A percentile compares a stretch with the other conserved stretches of the same genome.
Conservation (phyloP, 2,329 filamentous ascomycete species). For the Colletotrichum acutatum region DNA sequence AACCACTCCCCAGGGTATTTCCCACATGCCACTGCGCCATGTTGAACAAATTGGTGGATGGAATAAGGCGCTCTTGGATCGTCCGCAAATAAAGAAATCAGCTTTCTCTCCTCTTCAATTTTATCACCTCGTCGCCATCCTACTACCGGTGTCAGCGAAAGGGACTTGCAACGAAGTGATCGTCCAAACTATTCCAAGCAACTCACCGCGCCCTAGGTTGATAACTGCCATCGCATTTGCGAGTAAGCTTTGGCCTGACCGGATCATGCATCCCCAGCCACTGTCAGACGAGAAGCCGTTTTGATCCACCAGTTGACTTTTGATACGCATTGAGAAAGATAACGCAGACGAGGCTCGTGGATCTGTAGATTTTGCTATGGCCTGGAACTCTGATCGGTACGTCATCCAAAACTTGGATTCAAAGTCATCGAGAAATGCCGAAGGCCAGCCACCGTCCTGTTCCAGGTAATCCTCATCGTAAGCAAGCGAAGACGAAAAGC, state of each 20-base stretch:
- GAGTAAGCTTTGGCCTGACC: conserved; percentile 91
- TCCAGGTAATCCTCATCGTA: conserved; percentile 54
- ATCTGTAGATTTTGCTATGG: conserved; percentile 83
- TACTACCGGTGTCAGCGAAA: conserved; percentile 41
- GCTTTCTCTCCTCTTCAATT: conserved; percentile 70
- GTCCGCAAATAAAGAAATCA: conserved; percentile 89
- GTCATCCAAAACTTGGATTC: conserved; percentile 97
- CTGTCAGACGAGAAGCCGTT: conserved; percentile 91
- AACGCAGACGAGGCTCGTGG: conserved; percentile 77
- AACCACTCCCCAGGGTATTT: conserved; percentile 99
- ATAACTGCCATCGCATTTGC: conserved; percentile 84
- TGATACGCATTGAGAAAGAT: conserved; percentile 86
- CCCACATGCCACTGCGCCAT: conserved; percentile 87
- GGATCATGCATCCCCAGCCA: conserved; percentile 99
- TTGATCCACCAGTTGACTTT: conserved; percentile 81
- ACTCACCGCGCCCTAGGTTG: conserved; percentile 80
- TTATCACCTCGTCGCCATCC: conserved; percentile 79
- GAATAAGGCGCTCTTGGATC: conserved; percentile 89
- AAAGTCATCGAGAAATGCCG: conserved; percentile 88
- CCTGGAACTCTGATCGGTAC: conserved; percentile 87
- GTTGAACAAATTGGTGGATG: conserved; percentile 91
- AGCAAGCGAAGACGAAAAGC: conserved; percentile 62
- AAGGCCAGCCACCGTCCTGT: conserved; percentile 77
- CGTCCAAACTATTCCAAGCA: neutral
- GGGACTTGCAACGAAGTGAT: neutral